Conservation (phyloP, 192 early-diverging fungal species). For the Cladochytrium replicatum region DNA sequence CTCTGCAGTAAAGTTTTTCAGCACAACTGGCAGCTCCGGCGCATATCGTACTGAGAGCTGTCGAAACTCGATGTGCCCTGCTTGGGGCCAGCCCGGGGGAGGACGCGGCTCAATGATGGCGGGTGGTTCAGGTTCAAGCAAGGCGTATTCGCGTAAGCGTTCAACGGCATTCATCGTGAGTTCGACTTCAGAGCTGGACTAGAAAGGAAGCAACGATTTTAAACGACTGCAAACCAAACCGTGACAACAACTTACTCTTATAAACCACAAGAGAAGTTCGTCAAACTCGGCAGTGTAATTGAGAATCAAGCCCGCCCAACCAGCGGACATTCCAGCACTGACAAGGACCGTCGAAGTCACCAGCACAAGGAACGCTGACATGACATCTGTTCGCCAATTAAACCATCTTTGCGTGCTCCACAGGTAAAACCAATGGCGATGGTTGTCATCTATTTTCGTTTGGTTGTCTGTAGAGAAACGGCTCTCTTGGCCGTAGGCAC, state of each 20-base stretch:
- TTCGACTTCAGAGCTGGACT: constrained; percentile 17
- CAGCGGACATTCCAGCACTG: constrained; percentile 45
- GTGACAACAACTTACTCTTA: constrained; percentile 68
- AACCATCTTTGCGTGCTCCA: constrained; percentile 70
- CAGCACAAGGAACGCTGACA: too few species aligned
- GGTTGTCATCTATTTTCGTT: constrained; percentile 39
- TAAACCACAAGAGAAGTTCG: constrained; percentile 62
- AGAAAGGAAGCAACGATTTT: too few species aligned
- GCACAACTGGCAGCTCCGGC: constrained; percentile 51
- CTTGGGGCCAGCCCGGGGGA: constrained; percentile 40
- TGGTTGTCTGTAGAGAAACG: constrained; percentile 5
- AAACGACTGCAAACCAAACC: too few species aligned
- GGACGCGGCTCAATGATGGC: constrained; percentile 44
- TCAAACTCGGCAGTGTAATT: constrained; percentile 69
- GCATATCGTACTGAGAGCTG: constrained; percentile 68
- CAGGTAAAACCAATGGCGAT: constrained; percentile 61
- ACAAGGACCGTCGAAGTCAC: background rate
- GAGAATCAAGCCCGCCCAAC: constrained; percentile 67
- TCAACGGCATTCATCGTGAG: constrained; percentile 33
- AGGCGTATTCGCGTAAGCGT: constrained; percentile 66
- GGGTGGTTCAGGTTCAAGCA: constrained; percentile 69
- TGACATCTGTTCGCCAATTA: constrained; percentile 61
- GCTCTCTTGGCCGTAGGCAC: constrained; percentile 8
- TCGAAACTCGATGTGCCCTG: constrained; percentile 58
- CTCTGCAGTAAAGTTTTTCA: constrained; percentile 31